These are phyloP conservation scores for Leccinum uliginosum DNA, from an alignment of 768 basidiomycete genomes.

Conservation along the genomic window DNA sequence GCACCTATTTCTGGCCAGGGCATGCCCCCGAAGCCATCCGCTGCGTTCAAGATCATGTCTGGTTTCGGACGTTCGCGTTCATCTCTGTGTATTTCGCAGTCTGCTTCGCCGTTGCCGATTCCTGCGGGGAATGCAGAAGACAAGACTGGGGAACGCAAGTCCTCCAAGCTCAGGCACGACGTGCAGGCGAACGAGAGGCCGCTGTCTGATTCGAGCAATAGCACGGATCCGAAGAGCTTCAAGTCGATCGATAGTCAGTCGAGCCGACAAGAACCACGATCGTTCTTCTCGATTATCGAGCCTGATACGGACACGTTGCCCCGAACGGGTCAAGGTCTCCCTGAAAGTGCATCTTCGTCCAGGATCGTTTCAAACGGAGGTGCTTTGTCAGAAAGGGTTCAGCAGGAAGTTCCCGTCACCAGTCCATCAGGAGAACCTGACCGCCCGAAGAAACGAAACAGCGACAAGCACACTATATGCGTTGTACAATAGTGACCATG, in stretches of 20 bases:
- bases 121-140: slow-evolving; percentile 23
- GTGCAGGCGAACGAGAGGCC: slow-evolving; percentile 43
- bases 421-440: slow-evolving; percentile 12
- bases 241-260: slow-evolving; percentile 48
- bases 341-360: slow-evolving; percentile 21
- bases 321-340: slow-evolving; percentile 8
- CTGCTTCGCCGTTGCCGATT: slow-evolving; percentile 28
- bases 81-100: slow-evolving; percentile 36
- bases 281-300: slow-evolving; percentile 31
- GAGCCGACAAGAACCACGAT: slow-evolving; percentile 36
- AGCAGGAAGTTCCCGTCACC: slow-evolving; percentile 10
- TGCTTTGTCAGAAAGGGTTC: slow-evolving; percentile 5
- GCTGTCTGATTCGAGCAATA: slow-evolving; percentile 55
- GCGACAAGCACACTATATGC: slow-evolving; percentile 24
- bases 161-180: slow-evolving; percentile 36
- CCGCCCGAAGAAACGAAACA: slow-evolving; percentile 26
- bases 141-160: slow-evolving; percentile 25
- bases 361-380: slow-evolving; percentile 10
- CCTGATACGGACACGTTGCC: slow-evolving; percentile 23
- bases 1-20: slow-evolving; percentile 19
- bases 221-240: slow-evolving; percentile 55
- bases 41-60: slow-evolving; percentile 60
- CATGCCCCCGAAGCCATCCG: slow-evolving; percentile 41
- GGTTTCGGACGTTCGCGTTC: slow-evolving; percentile 63
- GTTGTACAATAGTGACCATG: slow-evolving; percentile 22